These are phyloP conservation scores for Pyrenophora tritici-repentis DNA, from an alignment of 2,329 filamentous ascomycete genomes.

Conservation along the genomic window DNA sequence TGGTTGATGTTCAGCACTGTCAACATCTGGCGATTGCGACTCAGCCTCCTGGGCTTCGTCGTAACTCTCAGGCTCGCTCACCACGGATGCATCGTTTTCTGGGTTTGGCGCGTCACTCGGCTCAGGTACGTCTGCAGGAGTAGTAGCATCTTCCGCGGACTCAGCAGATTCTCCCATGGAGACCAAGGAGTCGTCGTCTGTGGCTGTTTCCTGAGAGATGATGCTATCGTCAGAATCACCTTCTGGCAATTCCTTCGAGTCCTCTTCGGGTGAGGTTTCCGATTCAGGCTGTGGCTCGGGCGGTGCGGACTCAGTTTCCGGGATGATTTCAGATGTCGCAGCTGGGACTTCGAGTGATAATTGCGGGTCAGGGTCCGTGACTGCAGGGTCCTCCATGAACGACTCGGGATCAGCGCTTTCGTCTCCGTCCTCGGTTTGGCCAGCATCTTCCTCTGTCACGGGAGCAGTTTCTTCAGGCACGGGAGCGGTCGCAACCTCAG, in stretches of 20 bases:
- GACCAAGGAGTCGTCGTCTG: conserved; percentile 1
- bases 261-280: neutral
- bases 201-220: neutral
- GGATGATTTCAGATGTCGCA: conserved; percentile 3
- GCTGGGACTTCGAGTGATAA: conserved; percentile 3
- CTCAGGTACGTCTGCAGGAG: conserved; percentile 3
- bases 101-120: conserved; percentile 4
- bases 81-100: conserved; percentile 1
- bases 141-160: conserved; percentile 2
- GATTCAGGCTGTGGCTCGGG: conserved; percentile 1
- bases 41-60: neutral
- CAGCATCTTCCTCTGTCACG: neutral
- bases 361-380: neutral
- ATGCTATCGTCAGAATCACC: neutral
- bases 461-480: conserved; percentile 3
- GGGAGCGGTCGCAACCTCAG: neutral
- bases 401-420: neutral
- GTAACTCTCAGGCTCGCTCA: conserved; percentile 1
- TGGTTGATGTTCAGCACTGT: neutral
- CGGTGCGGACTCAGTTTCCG: neutral
- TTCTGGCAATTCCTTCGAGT: neutral
- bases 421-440: conserved; percentile 1
- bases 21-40: neutral
- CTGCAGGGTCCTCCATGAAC: neutral
- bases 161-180: conserved; percentile 7